Percentiles rank a stretch among this genome's conserved stretches.
These are phyloP conservation scores for Arachis stenosperma DNA, from an alignment of 306 rosid genomes.

Conservation along the genomic window DNA sequence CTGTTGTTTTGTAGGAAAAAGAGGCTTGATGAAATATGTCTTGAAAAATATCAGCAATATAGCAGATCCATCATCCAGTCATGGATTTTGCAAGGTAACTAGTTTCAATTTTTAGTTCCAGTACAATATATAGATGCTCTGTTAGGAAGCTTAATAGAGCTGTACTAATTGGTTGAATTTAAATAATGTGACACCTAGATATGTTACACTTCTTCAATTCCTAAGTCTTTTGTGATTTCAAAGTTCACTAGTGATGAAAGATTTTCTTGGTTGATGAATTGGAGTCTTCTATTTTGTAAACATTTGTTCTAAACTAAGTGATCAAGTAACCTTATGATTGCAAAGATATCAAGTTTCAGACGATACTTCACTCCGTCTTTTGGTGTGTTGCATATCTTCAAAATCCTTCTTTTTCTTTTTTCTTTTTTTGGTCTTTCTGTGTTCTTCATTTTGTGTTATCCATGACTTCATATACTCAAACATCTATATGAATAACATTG, in stretches of 20 bases:
- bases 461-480: neutral
- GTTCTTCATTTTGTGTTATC: slow-evolving; percentile 7
- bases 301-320: neutral
- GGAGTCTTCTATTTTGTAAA: neutral
- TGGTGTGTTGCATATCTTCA: too few species aligned
- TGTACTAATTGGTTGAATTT: slow-evolving; percentile 19
- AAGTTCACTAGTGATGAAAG: slow-evolving; percentile 2
- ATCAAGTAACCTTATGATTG: neutral
- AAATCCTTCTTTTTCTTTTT: neutral
- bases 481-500: slow-evolving; percentile 4
- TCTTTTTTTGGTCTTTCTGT: neutral
- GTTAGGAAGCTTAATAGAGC: neutral
- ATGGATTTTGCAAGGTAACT: slow-evolving; percentile 90
- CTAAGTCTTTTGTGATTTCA: slow-evolving; percentile 3
- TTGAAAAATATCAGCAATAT: slow-evolving; percentile 76
- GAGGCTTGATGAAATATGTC: slow-evolving; percentile 86
- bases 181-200: neutral
- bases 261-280: slow-evolving; percentile 2
- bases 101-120: slow-evolving; percentile 14
- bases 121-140: neutral
- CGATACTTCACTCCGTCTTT: neutral
- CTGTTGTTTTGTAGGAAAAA: slow-evolving; percentile 55
- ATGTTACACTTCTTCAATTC: slow-evolving; percentile 10
- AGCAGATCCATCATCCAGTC: slow-evolving; percentile 88
- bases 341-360: neutral